Evolutionary conservation across 768 basidiomycete species (phyloP).

Genomic region (Stropharia rugosoannulata): DNA sequence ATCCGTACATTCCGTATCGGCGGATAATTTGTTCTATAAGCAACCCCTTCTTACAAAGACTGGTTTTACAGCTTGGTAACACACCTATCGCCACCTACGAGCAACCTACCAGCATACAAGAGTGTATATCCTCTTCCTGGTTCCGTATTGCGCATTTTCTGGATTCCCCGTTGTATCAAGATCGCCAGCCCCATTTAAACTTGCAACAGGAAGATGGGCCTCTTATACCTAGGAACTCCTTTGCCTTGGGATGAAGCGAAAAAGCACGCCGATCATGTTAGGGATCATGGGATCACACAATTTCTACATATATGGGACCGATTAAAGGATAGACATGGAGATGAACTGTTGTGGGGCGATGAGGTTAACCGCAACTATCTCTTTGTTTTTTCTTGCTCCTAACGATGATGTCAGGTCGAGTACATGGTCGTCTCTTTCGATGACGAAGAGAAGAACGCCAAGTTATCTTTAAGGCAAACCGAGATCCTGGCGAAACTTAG

Average conservation of each 20-base stretch:
- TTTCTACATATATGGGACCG: conserved; percentile 93
- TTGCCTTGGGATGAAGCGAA: conserved; percentile 90
- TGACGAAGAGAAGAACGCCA: conserved; percentile 73
- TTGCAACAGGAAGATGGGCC: conserved; percentile 62
- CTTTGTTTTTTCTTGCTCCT: background rate
- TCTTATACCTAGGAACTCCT: conserved; percentile 91
- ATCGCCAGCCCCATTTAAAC: conserved; percentile 2
- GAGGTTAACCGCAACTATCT: conserved; percentile 60
- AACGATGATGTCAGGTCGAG: conserved; percentile 57
- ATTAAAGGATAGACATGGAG: conserved; percentile 86
- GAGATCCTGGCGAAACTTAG: conserved; percentile 86
- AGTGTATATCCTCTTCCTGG: background rate
- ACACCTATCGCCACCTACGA: conserved; percentile 3
- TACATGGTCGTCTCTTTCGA: conserved; percentile 94
- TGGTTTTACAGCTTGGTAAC: conserved; percentile 6
- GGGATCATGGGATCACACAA: conserved; percentile 91
- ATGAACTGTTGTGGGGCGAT: conserved; percentile 96
- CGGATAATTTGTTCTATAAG: conserved; percentile 5
- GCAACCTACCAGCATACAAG: conserved; percentile 3
- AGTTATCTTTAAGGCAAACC: conserved; percentile 90
- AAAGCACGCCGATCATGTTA: conserved; percentile 84
- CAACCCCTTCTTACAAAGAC: conserved; percentile 24
- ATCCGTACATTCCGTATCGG: conserved; percentile 8
- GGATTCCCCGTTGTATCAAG: background rate
- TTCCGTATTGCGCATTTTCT: background rate